Base-by-base conservation (phyloP, 768 basidiomycete genomes). In the Suillus luteus region DNA sequence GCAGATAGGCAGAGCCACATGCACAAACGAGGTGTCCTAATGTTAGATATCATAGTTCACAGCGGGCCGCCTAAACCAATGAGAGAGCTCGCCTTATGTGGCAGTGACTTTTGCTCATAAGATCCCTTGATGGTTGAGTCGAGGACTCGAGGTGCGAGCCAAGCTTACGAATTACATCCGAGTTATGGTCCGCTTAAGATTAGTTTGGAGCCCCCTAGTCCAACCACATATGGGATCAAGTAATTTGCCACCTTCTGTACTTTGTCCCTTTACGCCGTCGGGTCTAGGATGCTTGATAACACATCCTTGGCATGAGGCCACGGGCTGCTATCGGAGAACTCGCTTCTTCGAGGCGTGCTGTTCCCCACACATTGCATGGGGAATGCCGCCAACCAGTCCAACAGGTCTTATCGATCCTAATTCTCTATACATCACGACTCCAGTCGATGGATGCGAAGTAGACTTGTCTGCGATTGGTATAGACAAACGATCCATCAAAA, bases 111-210 rank as follows among this genome's bases (percentile, higher is more conserved):
- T 35, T 8, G 33, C 33, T 35, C 33, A 35, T 35, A n/a, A n/a
- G n/a, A n/a, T n/a, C n/a, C n/a, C n/a, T n/a, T n/a, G n/a, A n/a
- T n/a, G n/a, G n/a, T n/a, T n/a, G n/a, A n/a, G n/a, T n/a, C n/a
- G n/a, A n/a, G n/a, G n/a, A n/a, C n/a, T n/a, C n/a, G n/a, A n/a
- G n/a, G n/a, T n/a, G n/a, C n/a, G n/a, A n/a, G n/a, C n/a, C n/a
- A n/a, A 95, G 82, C 76, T 98, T 97, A 64, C 93, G 88, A 69
- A 99, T 97, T 68, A 99, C 88, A 72, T 99, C 95, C 33, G 7
- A 35, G 33, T 35, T 6, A 77, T 99, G 96, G 73, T 99, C 99
- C 17, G 93, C 95, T 77, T 98, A 3, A 31, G 31, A 2, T 17
- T 19, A 31, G 31, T 31, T 17, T 19, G 41, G 17, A 63, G 89